Evolutionary conservation across 163 green algal genomes (phyloP), one percentile per base, ranked within the genome.

Genomic region (Chloroidium sp.): DNA sequence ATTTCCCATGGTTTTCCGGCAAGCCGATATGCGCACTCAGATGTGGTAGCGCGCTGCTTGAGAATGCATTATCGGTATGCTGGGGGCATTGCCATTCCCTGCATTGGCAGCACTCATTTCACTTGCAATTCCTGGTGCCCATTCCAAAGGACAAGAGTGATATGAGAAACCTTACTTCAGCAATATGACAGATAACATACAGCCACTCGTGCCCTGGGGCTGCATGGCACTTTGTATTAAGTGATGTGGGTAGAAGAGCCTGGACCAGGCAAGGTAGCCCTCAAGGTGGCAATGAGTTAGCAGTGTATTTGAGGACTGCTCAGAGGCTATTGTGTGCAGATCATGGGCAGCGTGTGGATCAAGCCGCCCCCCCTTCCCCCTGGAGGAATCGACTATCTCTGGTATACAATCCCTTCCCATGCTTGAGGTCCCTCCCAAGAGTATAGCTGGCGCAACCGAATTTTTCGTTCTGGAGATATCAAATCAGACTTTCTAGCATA

Each of bases 301-400:
- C 36, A 36, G 36, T 36, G 36, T 36, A 36, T 36, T 36, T 36
- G 36, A 36, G 36, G 36, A 36, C 36, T 36, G 36, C 36, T 36
- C 36, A 36, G 36, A 36, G 36, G 69, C 62, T 83, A 59, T 13
- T 4, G 6, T 4, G 13, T 82, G 77, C 83, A 86, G 83, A 62
- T 69, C n/a, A 10, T 86, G 59, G 77, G 77, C 36, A 80, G 80
- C 61, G 80, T 84, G 2, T 79, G 76, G 14, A 80, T 82, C 72
- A 80, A 80, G 72, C 83, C 83, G 1, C 83, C 83, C 62, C n/a
- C 58, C 58, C 36, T 86, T 61, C 77, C 69, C 36, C 10, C 78
- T 62, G 83, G 83, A 8, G 77, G 77, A 36, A 76, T 86, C 62
- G 59, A 78, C 12, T 77, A 84, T 1, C 61, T 83, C 12, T 86